These are phyloP conservation scores for Malus sylvestris DNA, from an alignment of 306 rosid species.

Conservation along the genomic window DNA sequence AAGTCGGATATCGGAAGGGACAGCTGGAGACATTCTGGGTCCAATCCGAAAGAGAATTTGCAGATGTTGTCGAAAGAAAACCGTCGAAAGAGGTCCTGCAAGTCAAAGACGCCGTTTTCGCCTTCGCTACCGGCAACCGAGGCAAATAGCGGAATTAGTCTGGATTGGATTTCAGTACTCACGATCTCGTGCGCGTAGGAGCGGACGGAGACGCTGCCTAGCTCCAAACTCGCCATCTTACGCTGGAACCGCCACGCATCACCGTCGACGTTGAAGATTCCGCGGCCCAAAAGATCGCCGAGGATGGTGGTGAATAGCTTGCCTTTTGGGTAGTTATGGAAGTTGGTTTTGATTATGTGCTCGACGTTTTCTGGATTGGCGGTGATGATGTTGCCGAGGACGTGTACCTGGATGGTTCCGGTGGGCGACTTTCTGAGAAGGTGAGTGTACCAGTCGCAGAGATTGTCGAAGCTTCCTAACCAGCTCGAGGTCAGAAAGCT, in stretches of 20 bases:
- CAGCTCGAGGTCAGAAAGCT: slow-evolving; percentile 40
- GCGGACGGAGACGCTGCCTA: slow-evolving; percentile 59
- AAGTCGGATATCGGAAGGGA: slow-evolving; percentile 42
- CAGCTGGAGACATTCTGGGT: slow-evolving; percentile 57
- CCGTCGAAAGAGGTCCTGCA: slow-evolving; percentile 64
- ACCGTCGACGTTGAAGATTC: slow-evolving; percentile 87
- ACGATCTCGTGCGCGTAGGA: slow-evolving; percentile 51
- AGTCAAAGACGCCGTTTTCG: slow-evolving; percentile 18
- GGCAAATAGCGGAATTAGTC: slow-evolving; percentile 39
- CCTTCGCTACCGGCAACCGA: neutral
- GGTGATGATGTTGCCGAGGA: slow-evolving; percentile 56
- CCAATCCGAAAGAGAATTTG: slow-evolving; percentile 66
- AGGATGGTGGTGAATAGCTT: slow-evolving; percentile 60
- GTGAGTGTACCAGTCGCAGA: slow-evolving; percentile 77
- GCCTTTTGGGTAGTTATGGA: slow-evolving; percentile 80
- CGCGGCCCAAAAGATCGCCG: slow-evolving; percentile 75
- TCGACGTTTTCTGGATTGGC: slow-evolving; percentile 69
- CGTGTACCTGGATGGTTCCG: slow-evolving; percentile 58
- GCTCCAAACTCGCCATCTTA: slow-evolving; percentile 71
- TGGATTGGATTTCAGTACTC: slow-evolving; percentile 29
- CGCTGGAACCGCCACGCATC: slow-evolving; percentile 65
- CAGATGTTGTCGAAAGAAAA: slow-evolving; percentile 78
- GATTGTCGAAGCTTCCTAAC: slow-evolving; percentile 31
- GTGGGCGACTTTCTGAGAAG: slow-evolving; percentile 47
- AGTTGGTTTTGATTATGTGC: slow-evolving; percentile 60